Conservation (phyloP, 106 monocot species). For the Agapanthus africanus region DNA sequence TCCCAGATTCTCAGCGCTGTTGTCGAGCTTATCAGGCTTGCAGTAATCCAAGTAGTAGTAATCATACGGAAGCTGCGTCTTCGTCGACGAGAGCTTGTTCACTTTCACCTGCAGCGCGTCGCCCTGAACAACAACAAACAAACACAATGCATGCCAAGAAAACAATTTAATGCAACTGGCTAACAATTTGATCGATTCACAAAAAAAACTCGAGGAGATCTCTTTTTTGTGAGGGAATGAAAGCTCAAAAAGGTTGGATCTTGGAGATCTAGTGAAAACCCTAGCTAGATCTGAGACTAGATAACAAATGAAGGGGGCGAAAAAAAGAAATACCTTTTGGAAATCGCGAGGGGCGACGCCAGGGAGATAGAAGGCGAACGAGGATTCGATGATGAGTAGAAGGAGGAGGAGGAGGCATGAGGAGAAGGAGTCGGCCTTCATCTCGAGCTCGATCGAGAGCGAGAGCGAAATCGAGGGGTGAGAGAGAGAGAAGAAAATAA, state of each 20-base stretch:
- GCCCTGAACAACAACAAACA: conserved; percentile 30
- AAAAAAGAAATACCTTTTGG: too few relatives aligned
- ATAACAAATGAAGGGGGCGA: neutral
- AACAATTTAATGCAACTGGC: too few relatives aligned
- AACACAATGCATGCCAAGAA: neutral
- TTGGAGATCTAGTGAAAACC: neutral
- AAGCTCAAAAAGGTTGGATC: neutral
- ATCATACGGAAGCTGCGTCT: conserved; percentile 91
- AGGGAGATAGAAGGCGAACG: conserved; percentile 27
- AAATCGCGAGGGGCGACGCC: conserved; percentile 32
- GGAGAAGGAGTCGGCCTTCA: neutral
- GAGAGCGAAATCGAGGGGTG: too few relatives aligned
- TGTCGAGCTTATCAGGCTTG: conserved; percentile 45
- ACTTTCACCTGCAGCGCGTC: conserved; percentile 85
- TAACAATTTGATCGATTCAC: neutral
- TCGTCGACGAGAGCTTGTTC: conserved; percentile 93
- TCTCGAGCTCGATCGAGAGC: conserved; percentile 2
- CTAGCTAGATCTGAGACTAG: neutral
- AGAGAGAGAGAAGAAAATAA: neutral
- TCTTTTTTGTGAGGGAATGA: neutral
- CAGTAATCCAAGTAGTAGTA: conserved; percentile 78
- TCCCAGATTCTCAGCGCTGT: conserved; percentile 82
- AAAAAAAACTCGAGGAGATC: neutral
- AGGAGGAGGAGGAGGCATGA: conserved; percentile 6
- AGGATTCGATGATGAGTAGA: conserved; percentile 1